Evolutionary conservation across 768 basidiomycete genomes (phyloP), one percentile per base, ranked within the genome.

Genomic region (Boletus barrowsii): DNA sequence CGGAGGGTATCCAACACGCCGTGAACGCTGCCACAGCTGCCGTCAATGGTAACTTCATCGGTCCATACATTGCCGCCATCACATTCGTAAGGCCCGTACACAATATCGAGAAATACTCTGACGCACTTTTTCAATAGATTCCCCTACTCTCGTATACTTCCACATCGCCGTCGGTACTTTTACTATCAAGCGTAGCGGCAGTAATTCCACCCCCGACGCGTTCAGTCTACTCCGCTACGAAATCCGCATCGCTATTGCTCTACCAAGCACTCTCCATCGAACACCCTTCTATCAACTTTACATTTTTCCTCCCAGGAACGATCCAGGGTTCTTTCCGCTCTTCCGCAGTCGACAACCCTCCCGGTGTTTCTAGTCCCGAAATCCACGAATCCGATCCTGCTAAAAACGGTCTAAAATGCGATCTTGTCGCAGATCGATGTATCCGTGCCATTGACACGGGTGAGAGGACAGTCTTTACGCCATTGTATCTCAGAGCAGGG

Each of bases 201-300:
- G 75, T 87, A 7, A 84, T 94, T 35, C 90, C 94, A 3, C 83
- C 93, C 0, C 94, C 94, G 1, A 93, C 90, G 1, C 86, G 94
- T 8, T 74, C 90, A 1, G 72, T 98, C 35, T 98, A 98, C 66
- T 83, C 80, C 0, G 83, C 92, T 4, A 90, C 88, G 10, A 97
- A 98, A 68, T 77, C 87, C 3, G 88, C 93, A 0, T 83, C 88
- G 1, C 79, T 90, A 29, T 58, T 86, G 6, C 83, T 94, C 52
- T 93, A 84, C 68, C 88, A 90, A 68, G 77, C 87, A 0, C 82
- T 93, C 32, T 75, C 90, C 5, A 88, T 92, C 55, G 92, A 93
- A 60, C 86, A 93, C 57, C 87, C 89, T 7, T 64, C 70, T 3
- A 81, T 94, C 59, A 43, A 70, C 0, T 92, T 91, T 68, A 76